These are phyloP conservation scores for Corylus heterophylla DNA, from an alignment of 306 rosid species.

Conservation along the genomic window DNA sequence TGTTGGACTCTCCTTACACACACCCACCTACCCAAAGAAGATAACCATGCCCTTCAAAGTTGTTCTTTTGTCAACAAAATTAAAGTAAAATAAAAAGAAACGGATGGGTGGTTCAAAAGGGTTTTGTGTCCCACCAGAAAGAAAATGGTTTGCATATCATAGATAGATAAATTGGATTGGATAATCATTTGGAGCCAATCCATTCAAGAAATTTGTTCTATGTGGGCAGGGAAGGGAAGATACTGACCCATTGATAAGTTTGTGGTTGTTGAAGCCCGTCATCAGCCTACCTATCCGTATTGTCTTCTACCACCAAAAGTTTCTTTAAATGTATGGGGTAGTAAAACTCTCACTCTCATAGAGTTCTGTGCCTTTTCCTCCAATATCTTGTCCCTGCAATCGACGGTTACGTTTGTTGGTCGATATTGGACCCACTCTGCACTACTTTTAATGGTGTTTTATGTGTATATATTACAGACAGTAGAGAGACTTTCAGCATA, in stretches of 20 bases:
- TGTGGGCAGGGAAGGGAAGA: slow-evolving; percentile 20
- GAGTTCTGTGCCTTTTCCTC: background rate
- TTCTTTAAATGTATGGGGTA: background rate
- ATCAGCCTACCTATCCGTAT: slow-evolving; percentile 31
- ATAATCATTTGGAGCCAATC: slow-evolving; percentile 28
- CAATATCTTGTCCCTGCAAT: background rate
- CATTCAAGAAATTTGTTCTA: slow-evolving; percentile 8
- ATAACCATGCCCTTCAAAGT: background rate
- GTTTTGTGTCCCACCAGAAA: background rate
- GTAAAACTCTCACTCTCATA: background rate
- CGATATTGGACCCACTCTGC: slow-evolving; percentile 13
- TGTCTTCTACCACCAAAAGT: slow-evolving; percentile 21
- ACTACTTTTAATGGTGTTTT: background rate
- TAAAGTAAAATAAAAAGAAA: background rate
- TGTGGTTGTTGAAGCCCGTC: slow-evolving; percentile 38
- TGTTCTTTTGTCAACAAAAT: background rate
- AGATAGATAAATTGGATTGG: slow-evolving; percentile 15
- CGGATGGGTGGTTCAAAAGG: slow-evolving; percentile 8
- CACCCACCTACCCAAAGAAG: background rate
- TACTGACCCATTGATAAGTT: slow-evolving; percentile 8
- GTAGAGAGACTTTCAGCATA: slow-evolving; percentile 11
- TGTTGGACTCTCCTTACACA: too few species aligned
- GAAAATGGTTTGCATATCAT: slow-evolving; percentile 9
- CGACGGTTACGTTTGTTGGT: slow-evolving; percentile 7
- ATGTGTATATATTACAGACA: too few species aligned